Evolutionary conservation across 2,329 filamentous ascomycete genomes (phyloP).

Genomic region (Sarocladium kiliense): DNA sequence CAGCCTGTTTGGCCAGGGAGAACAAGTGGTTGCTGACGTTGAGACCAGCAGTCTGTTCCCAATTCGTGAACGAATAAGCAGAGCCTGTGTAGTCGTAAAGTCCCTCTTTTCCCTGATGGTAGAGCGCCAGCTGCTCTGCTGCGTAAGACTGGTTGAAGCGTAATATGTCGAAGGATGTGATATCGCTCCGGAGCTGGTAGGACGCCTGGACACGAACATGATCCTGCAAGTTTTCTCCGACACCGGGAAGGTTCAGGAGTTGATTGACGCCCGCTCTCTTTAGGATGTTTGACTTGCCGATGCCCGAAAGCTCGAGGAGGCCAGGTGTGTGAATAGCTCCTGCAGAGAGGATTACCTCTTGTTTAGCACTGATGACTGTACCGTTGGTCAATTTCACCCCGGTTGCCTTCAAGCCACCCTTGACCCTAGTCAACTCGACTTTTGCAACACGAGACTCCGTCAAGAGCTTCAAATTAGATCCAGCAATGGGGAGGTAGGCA

Average conservation of each 20-base stretch:
- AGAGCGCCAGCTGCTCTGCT: background rate
- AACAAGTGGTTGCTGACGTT: constrained; percentile 15
- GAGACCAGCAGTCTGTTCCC: constrained; percentile 15
- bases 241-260: constrained; percentile 27
- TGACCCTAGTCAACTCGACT: constrained; percentile 15
- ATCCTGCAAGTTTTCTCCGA: constrained; percentile 35
- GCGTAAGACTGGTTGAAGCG: constrained; percentile 20
- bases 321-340: constrained; percentile 37
- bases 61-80: constrained; percentile 7
- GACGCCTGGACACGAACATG: constrained; percentile 16
- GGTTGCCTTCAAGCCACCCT: constrained; percentile 13
- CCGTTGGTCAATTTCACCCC: constrained; percentile 15
- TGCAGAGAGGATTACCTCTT: constrained; percentile 37
- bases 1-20: background rate
- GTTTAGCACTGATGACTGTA: constrained; percentile 19
- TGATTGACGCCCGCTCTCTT: constrained; percentile 23
- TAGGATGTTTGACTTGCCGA: constrained; percentile 30
- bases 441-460: constrained; percentile 17
- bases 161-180: background rate
- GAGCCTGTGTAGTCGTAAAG: background rate
- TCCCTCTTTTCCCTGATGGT: background rate
- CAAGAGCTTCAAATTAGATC: constrained; percentile 20
- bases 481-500: constrained; percentile 15
- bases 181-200: constrained; percentile 10
- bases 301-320: constrained; percentile 37